phyloP scores from a whole-genome alignment of 306 rosid species.

The Acacia acuminata region DNA sequence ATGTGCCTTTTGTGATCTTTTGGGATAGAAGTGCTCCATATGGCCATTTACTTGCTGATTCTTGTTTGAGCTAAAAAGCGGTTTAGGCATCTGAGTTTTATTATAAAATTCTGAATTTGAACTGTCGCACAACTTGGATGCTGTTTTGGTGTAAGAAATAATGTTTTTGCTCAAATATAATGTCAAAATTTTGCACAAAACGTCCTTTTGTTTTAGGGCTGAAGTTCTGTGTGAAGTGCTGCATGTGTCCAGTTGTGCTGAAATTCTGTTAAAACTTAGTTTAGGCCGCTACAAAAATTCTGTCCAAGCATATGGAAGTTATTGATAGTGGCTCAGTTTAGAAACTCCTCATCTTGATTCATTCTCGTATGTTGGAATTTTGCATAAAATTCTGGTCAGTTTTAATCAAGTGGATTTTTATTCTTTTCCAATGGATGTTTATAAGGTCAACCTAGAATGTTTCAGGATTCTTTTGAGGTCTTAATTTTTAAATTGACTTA shows the following conservation, averaged over 20 bases:
- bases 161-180: too few relatives aligned
- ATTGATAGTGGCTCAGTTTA: not conserved
- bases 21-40: not conserved
- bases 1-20: not conserved
- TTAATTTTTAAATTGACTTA: not conserved
- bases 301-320: not conserved
- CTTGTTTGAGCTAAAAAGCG: too few relatives aligned
- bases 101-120: too few relatives aligned
- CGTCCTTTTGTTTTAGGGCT: not conserved
- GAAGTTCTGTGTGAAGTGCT: not conserved
- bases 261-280: not conserved
- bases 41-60: not conserved
- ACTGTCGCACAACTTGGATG: too few relatives aligned
- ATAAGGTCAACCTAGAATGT: not conserved
- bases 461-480: not conserved
- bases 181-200: not conserved
- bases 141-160: too few relatives aligned
- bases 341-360: not conserved
- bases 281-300: not conserved
- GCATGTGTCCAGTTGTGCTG: not conserved
- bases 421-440: not conserved
- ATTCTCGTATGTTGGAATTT: not conserved
- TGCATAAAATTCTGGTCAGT: not conserved
- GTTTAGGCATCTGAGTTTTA: too few relatives aligned
- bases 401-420: not conserved